Evolutionary conservation across 768 basidiomycete genomes (phyloP).

Genomic region (Tricholoma saponaceum): DNA sequence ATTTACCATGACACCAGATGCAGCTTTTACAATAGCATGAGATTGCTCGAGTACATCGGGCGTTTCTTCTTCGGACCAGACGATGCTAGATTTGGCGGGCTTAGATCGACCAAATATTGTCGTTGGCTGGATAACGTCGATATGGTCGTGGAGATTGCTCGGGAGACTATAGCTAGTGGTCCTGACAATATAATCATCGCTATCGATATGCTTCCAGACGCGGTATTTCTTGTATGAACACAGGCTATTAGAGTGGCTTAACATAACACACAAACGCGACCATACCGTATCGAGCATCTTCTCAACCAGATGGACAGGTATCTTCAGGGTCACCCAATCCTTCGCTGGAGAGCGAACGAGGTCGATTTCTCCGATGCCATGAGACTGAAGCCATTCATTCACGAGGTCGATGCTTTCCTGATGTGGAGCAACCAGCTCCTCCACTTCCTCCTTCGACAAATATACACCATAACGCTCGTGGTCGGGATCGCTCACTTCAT

Average conservation of each 20-base stretch:
- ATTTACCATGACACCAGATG: slow-evolving; percentile 37
- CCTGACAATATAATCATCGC: slow-evolving; percentile 53
- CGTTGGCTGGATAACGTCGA: slow-evolving; percentile 71
- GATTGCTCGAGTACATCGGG: no score
- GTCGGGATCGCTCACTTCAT: slow-evolving; percentile 54
- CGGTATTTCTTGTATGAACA: slow-evolving; percentile 48
- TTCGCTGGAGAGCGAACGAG: no score
- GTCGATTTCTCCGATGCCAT: slow-evolving; percentile 47
- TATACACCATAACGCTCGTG: slow-evolving; percentile 50
- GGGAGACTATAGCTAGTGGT: slow-evolving; percentile 72
- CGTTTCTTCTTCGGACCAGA: slow-evolving; percentile 20
- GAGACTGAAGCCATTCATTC: slow-evolving; percentile 54
- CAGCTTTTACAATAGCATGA: slow-evolving; percentile 15
- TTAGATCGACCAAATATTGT: slow-evolving; percentile 56
- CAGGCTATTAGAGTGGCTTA: no score
- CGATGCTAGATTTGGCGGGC: slow-evolving; percentile 34
- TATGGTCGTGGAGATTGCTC: slow-evolving; percentile 48
- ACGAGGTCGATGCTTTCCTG: slow-evolving; percentile 63
- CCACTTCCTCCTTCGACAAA: slow-evolving; percentile 64
- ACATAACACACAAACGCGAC: no score
- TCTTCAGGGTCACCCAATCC: slow-evolving; percentile 61
- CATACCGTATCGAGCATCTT: no score
- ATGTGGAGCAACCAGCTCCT: slow-evolving; percentile 60
- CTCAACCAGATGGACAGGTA: slow-evolving; percentile 57
- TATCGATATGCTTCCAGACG: slow-evolving; percentile 49